phyloP scores from a whole-genome alignment of 176 grass and related monocot genomes.

The Aechmea fasciata region DNA sequence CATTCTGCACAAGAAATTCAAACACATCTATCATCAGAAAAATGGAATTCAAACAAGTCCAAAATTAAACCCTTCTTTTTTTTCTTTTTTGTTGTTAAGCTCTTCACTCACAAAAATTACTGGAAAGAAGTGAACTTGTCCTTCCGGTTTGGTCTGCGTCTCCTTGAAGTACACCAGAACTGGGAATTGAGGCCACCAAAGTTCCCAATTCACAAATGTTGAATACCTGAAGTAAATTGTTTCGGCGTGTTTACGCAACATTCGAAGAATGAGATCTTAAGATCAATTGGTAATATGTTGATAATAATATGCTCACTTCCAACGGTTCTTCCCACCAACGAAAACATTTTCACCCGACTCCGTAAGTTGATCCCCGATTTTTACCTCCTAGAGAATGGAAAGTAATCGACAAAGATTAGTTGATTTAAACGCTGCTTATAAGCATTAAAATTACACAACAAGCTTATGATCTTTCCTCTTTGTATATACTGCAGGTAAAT shows the following conservation, averaged over 20 bases:
- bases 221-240: slow-evolving; percentile 43
- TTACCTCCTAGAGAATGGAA: slow-evolving; percentile 54
- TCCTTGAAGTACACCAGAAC: slow-evolving; percentile 92
- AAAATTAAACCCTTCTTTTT: neutral
- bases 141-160: slow-evolving; percentile 76
- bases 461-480: too few relatives aligned
- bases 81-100: neutral
- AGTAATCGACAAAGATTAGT: slow-evolving; percentile 14
- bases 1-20: slow-evolving; percentile 38
- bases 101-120: slow-evolving; percentile 70
- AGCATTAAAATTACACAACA: too few relatives aligned
- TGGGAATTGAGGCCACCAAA: slow-evolving; percentile 86
- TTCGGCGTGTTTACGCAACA: slow-evolving; percentile 5
- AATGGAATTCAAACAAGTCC: neutral
- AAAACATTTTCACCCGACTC: slow-evolving; percentile 85
- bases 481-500: too few relatives aligned
- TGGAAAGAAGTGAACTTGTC: slow-evolving; percentile 93
- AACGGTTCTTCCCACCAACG: slow-evolving; percentile 89
- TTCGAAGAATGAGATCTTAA: neutral
- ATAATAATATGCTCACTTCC: slow-evolving; percentile 46
- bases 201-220: slow-evolving; percentile 83
- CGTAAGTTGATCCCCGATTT: slow-evolving; percentile 59
- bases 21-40: neutral
- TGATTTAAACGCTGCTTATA: neutral
- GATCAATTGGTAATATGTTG: neutral